Percentiles rank a stretch among this genome's conserved stretches.
These are phyloP conservation scores for Herpetomonas samuelpessoai DNA, from an alignment of 208 protist genomes.

Conservation along the genomic window DNA sequence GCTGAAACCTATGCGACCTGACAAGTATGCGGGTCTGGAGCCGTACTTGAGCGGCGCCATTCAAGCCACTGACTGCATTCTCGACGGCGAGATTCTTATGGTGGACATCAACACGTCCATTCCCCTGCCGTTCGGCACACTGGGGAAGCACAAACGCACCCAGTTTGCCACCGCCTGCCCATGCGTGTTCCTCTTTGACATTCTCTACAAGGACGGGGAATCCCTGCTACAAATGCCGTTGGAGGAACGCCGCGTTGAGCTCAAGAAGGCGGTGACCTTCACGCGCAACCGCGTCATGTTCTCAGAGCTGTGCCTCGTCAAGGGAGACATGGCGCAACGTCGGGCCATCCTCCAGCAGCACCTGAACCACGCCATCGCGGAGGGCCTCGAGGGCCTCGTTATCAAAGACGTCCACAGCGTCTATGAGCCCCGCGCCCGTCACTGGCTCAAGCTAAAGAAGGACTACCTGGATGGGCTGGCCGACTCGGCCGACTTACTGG, in stretches of 20 bases:
- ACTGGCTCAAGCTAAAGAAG: constrained; percentile 92
- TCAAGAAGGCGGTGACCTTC: constrained; percentile 31
- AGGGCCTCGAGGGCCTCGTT: constrained; percentile 77
- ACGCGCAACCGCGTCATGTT: constrained; percentile 48
- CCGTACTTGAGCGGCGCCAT: constrained; percentile 45
- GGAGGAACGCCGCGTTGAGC: constrained; percentile 26
- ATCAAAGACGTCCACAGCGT: constrained; percentile 64
- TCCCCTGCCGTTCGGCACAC: constrained; percentile 85
- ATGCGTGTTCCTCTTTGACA: constrained; percentile 86
- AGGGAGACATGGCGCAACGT: constrained; percentile 26
- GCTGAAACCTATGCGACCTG: constrained; percentile 64
- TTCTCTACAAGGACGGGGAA: constrained; percentile 71
- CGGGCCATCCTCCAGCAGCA: constrained; percentile 36
- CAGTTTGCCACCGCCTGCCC: constrained; percentile 59
- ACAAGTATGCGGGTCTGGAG: constrained; percentile 65
- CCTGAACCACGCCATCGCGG: constrained; percentile 52
- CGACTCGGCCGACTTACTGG: constrained; percentile 80
- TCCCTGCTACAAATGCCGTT: constrained; percentile 34
- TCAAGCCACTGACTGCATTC: constrained; percentile 50
- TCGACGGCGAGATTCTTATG: constrained; percentile 89
- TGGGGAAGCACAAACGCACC: constrained; percentile 72
- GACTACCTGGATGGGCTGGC: constrained; percentile 82
- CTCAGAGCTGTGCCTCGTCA: constrained; percentile 57
- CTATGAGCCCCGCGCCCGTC: constrained; percentile 74
- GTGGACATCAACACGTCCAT: constrained; percentile 58